Base-by-base conservation (phyloP, 1,284 basidiomycete species). In the Cutaneotrichosporon sp. region DNA sequence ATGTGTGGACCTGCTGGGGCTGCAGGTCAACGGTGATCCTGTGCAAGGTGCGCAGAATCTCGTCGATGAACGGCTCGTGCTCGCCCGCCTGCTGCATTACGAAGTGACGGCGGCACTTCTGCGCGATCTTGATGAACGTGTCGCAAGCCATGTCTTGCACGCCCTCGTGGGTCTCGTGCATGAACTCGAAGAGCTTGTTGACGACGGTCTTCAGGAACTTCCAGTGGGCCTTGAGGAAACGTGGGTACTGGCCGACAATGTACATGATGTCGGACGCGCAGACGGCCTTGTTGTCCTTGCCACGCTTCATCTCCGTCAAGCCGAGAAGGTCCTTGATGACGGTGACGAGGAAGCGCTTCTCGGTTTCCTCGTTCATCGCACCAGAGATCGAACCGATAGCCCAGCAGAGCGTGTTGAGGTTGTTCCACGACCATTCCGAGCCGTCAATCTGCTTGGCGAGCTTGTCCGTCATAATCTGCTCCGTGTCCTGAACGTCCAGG, bases 61-160 rank as follows among this genome's bases (percentile, higher is more conserved):
- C 97, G 75, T 99, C 96, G 57, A 99, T 91, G 81, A 99, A 99
- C 1, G 97, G 97, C 77, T 99, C 97, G 66, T 89, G 88, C 81
- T 99, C 97, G 68, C 94, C 94, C 2, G 92, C 90, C 81, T 99
- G 97, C 78, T 97, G 93, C 89, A 98, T 96, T 65, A 99, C 94
- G 74, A 99, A 99, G 81, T 99, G 97, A 61, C 96, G 86, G 56
- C 95, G 87, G 79, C 97, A 99, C 82, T 98, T 99, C 80, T 99
- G 96, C 22, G 97, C 94, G 73, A 99, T 99, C 83, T 99, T 99
- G 85, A 99, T 98, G 82, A 99, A 99, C 0, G 97, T 99, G 81
- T 99, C 97, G 81, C 97, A 99, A 56, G 97, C 97, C 97, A 99
- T 99, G 81, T 99, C 97, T 81, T 99, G 97, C 13, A 99, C 97